Conservation (phyloP, 2,329 filamentous ascomycete species). For the Aquanectria penicillioides region DNA sequence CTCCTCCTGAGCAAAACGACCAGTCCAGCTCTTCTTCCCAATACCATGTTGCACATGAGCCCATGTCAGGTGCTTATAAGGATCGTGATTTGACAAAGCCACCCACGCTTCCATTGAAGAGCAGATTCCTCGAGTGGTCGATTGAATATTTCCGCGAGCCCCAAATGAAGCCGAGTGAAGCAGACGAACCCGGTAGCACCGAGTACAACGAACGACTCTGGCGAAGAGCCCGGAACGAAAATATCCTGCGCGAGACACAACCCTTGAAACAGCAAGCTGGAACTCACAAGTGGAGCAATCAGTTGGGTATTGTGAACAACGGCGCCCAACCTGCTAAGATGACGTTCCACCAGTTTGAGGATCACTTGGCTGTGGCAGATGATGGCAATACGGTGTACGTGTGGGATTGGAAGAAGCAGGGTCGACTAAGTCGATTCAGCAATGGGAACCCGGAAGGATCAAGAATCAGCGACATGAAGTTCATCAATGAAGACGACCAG, state of each 20-base stretch:
- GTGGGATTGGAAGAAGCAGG: slow-evolving; percentile 90
- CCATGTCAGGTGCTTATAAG: slow-evolving; percentile 80
- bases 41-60: slow-evolving; percentile 81
- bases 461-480: slow-evolving; percentile 92
- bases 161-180: slow-evolving; percentile 96
- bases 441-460: slow-evolving; percentile 94
- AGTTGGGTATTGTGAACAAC: slow-evolving; percentile 86
- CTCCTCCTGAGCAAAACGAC: slow-evolving; percentile 81
- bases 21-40: slow-evolving; percentile 66
- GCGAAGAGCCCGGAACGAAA: slow-evolving; percentile 92
- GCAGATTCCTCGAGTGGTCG: slow-evolving; percentile 92
- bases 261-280: slow-evolving; percentile 91
- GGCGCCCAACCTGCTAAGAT: slow-evolving; percentile 89
- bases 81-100: slow-evolving; percentile 66
- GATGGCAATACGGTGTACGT: slow-evolving; percentile 90
- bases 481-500: slow-evolving; percentile 98
- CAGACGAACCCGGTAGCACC: slow-evolving; percentile 93
- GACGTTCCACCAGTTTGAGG: slow-evolving; percentile 97
- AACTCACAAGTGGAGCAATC: slow-evolving; percentile 86
- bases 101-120: slow-evolving; percentile 79
- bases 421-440: slow-evolving; percentile 83
- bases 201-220: slow-evolving; percentile 97
- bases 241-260: slow-evolving; percentile 90
- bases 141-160: slow-evolving; percentile 98
- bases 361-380: slow-evolving; percentile 93